Evolutionary conservation across 257 asterid species (phyloP), one percentile per base, ranked within the genome.

Genomic region (Solanum arcanum): DNA sequence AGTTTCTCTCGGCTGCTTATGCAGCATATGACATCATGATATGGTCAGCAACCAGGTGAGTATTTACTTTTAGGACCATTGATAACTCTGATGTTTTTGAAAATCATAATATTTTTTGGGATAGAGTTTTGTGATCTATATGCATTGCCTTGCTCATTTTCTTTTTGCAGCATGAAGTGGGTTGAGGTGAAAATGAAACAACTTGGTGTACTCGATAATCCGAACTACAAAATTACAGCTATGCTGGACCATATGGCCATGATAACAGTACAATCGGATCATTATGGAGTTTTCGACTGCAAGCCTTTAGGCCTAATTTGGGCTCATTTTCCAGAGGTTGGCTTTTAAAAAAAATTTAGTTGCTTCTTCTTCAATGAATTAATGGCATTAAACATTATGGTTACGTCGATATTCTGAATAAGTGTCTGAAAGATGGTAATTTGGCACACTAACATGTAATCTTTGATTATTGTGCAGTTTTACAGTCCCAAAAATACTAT

Each of bases 11-110:
- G 7, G 98, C 99, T 49, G 98, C 87, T 76, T 97, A 97, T 90
- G 93, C 99, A 2, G 98, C 95, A 87, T 97, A 94, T 84, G 99
- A 97, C 89, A 97, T 97, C 91, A 95, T 97, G 92, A 95, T 97
- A 92, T 95, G 99, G 99, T 97, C 98, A 69, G 99, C 99, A 62
- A 96, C 98, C 89, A 94, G 95, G 99, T 96, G 86, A 89, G 76
- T 74, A 84, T 77, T 83, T 60, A 60, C 75, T 25, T 86, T 73
- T 42, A 9, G 41, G 31, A 13, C 83, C 88, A 46, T 90, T 87
- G 49, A 59, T 77, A 42, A 69, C 76, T 88, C 37, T 64, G 41
- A 56, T 62, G 56, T 27, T 42, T 72, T 70, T 41, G 27, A 80
- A 46, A 46, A 15, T 27, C 27, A 5, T 29, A 46, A 6, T 46